phyloP scores from a whole-genome alignment of 176 grass and related monocot genomes.

The Secale cereale region DNA sequence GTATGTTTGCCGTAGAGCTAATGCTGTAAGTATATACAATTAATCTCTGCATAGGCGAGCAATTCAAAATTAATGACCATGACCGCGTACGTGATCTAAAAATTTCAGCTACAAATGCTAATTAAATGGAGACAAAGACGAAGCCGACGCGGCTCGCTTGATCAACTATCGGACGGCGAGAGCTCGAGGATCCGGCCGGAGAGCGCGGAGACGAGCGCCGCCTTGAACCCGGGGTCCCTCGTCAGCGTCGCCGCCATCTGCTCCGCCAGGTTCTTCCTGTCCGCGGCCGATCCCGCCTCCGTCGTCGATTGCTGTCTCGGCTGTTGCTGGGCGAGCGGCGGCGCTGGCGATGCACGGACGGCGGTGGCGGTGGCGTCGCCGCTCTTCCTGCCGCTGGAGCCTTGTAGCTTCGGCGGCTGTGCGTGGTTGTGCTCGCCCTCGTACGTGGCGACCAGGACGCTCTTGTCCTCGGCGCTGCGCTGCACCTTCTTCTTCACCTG shows the following conservation, averaged over 20 bases:
- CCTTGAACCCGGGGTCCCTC: slow-evolving; percentile 70
- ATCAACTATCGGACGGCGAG: not conserved
- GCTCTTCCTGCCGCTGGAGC: not conserved
- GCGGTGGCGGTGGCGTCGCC: too few species aligned
- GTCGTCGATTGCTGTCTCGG: not conserved
- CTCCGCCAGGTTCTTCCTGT: slow-evolving; percentile 51
- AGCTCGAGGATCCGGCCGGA: slow-evolving; percentile 46
- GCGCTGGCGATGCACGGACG: not conserved
- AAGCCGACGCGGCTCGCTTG: not conserved
- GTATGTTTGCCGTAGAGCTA: not conserved
- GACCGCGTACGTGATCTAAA: not conserved
- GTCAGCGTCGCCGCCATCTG: slow-evolving; percentile 80
- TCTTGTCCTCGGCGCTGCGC: slow-evolving; percentile 66
- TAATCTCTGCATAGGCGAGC: not conserved
- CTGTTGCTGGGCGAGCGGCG: not conserved
- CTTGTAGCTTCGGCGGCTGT: slow-evolving; percentile 35
- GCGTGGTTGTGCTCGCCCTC: slow-evolving; percentile 91
- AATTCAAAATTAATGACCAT: not conserved
- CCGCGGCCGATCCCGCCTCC: not conserved
- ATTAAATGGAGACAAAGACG: not conserved
- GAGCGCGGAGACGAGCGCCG: slow-evolving; percentile 62
- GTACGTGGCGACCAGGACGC: slow-evolving; percentile 71
- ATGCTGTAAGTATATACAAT: not conserved
- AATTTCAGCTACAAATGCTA: not conserved
- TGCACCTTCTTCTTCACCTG: slow-evolving; percentile 98